These are phyloP conservation scores for Candida frijolesensis DNA, from an alignment of 1,139 yeast species.

Conservation along the genomic window DNA sequence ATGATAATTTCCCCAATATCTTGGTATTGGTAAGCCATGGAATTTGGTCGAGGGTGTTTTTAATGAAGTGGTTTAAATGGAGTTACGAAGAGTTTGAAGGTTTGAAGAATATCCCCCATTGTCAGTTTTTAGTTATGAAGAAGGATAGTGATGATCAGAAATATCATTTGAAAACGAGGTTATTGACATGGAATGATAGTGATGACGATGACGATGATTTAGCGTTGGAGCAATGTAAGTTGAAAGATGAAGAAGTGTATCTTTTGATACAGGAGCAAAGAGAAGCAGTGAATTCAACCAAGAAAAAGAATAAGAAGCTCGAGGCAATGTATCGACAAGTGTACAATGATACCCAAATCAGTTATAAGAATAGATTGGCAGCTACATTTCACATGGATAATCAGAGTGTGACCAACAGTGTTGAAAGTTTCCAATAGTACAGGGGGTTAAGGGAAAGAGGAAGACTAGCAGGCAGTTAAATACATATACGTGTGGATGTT, in stretches of 20 bases:
- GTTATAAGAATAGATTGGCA: conserved; percentile 17
- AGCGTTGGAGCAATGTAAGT: conserved; percentile 36
- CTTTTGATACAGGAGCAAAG: conserved; percentile 48
- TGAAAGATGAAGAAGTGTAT: conserved; percentile 44
- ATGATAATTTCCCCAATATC: conserved; percentile 67
- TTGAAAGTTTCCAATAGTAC: conserved; percentile 17
- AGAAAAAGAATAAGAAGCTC: conserved; percentile 40
- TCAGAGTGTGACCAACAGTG: conserved; percentile 33
- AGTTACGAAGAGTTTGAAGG: conserved; percentile 85
- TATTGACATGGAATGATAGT: conserved; percentile 63
- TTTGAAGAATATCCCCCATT: conserved; percentile 79
- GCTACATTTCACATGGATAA: conserved; percentile 28
- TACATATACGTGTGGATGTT: not conserved
- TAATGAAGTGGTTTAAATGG: conserved; percentile 95
- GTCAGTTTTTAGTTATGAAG: conserved; percentile 80
- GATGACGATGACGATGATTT: conserved; percentile 44
- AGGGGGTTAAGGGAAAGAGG: not conserved
- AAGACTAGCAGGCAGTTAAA: not conserved
- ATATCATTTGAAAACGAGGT: conserved; percentile 53
- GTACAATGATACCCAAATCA: conserved; percentile 15
- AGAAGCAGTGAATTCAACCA: conserved; percentile 40
- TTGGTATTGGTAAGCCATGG: conserved; percentile 90
- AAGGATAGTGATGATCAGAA: conserved; percentile 44
- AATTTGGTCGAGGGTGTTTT: conserved; percentile 87
- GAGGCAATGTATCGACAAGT: conserved; percentile 34